Evolutionary conservation across 305 asterid genomes (phyloP).

Genomic region (Fraxinus sp.): DNA sequence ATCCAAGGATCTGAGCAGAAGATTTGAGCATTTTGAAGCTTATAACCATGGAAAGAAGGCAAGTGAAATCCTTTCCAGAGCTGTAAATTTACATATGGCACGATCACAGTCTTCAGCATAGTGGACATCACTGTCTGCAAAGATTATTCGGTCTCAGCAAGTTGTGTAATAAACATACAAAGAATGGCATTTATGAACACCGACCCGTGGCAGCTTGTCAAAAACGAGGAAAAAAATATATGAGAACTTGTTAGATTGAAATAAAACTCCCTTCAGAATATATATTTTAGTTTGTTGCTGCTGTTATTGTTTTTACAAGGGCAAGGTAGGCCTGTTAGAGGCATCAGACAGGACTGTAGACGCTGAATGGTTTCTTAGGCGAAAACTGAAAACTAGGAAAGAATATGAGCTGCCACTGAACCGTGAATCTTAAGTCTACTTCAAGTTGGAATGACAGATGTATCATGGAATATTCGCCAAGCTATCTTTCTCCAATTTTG

Average conservation of each 20-base stretch:
- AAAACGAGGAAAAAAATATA: background rate
- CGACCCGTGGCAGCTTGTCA: background rate
- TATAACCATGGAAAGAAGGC: slow-evolving; percentile 65
- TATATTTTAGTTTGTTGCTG: background rate
- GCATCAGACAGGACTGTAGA: background rate
- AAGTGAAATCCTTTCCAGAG: slow-evolving; percentile 58
- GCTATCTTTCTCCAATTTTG: background rate
- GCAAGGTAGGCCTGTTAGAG: background rate
- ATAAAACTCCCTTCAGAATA: background rate
- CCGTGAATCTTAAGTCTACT: background rate
- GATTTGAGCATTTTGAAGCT: slow-evolving; percentile 57
- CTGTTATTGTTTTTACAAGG: background rate
- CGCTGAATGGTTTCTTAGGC: background rate
- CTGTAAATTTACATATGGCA: slow-evolving; percentile 69
- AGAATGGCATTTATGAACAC: background rate
- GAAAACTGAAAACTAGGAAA: background rate
- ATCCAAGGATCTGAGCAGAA: slow-evolving; percentile 56
- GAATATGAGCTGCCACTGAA: background rate
- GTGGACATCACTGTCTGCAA: slow-evolving; percentile 69
- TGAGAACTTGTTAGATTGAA: background rate
- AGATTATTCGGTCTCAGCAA: background rate
- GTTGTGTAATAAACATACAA: slow-evolving; percentile 11
- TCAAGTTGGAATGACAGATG: background rate
- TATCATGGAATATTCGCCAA: background rate
- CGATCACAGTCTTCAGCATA: slow-evolving; percentile 51